Conservation (phyloP, 2,329 filamentous ascomycete genomes). For the Scedosporium boydii region DNA sequence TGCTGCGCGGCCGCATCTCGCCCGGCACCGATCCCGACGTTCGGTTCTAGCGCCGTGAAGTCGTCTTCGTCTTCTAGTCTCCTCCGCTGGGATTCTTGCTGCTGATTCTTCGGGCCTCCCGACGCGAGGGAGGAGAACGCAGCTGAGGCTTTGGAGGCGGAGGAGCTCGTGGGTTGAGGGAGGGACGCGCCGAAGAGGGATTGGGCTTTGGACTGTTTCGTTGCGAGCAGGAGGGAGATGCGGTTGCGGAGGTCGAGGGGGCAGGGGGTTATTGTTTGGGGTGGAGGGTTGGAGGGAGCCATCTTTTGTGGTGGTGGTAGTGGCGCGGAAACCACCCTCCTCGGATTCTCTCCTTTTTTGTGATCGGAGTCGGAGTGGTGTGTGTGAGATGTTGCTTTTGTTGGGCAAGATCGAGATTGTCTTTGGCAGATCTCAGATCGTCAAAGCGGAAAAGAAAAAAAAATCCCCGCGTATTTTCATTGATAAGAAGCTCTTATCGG, state of each 20-base stretch:
- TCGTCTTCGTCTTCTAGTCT: slow-evolving; percentile 32
- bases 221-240: slow-evolving; percentile 28
- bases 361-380: too few species aligned
- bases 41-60: slow-evolving; percentile 12
- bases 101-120: slow-evolving; percentile 14
- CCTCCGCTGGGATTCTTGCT: slow-evolving; percentile 16
- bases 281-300: slow-evolving; percentile 14
- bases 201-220: slow-evolving; percentile 23
- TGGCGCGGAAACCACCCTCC: background rate
- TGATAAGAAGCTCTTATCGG: background rate
- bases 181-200: slow-evolving; percentile 14
- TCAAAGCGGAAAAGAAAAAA: too few species aligned
- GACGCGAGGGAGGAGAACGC: background rate
- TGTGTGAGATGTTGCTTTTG: too few species aligned
- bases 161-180: slow-evolving; percentile 5
- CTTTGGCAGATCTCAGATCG: too few species aligned
- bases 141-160: background rate
- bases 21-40: background rate
- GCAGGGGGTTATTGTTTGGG: slow-evolving; percentile 26
- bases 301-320: slow-evolving; percentile 10
- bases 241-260: slow-evolving; percentile 30
- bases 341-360: background rate
- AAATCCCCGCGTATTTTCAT: too few species aligned
- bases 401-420: too few species aligned
- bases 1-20: slow-evolving; percentile 11